A percentile compares a stretch with the other conserved stretches of the same genome.
These are phyloP conservation scores for Ogataea hybrid DNA, from an alignment of 1,139 yeast genomes.

Conservation along the genomic window DNA sequence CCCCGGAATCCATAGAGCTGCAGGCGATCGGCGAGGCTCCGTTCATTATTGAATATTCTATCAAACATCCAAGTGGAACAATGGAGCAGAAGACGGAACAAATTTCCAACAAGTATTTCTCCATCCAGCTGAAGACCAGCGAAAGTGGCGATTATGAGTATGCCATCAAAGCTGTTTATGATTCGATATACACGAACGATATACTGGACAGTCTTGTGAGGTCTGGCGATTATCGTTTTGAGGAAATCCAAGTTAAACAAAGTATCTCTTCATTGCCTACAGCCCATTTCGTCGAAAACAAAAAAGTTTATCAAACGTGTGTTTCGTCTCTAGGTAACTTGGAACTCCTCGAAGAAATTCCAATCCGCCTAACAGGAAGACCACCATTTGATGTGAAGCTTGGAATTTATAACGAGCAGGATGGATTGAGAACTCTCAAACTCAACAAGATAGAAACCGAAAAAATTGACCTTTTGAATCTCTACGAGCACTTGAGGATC, in stretches of 20 bases:
- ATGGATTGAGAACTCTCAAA: no score
- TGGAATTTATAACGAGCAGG: no score
- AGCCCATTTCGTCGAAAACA: conserved; percentile 33
- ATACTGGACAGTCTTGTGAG: conserved; percentile 35
- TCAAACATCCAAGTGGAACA: conserved; percentile 58
- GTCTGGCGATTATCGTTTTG: conserved; percentile 28
- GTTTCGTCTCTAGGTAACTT: conserved; percentile 41
- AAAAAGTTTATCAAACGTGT: conserved; percentile 48
- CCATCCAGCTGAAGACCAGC: conserved; percentile 29
- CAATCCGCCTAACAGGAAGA: conserved; percentile 53
- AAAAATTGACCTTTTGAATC: no score
- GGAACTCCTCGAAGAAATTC: conserved; percentile 47
- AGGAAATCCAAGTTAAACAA: conserved; percentile 51
- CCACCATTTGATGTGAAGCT: conserved; percentile 51
- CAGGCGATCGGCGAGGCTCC: conserved; percentile 69
- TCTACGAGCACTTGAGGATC: no score
- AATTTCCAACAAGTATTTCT: conserved; percentile 48
- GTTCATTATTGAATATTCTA: conserved; percentile 66
- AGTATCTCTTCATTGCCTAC: conserved; percentile 60
- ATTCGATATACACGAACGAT: conserved; percentile 56
- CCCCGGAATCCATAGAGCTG: conserved; percentile 39
- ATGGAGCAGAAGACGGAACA: conserved; percentile 44
- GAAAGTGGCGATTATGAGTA: conserved; percentile 61
- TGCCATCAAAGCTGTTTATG: conserved; percentile 60
- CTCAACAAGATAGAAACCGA: no score